Percentiles rank a stretch among this genome's conserved stretches.
phyloP scores from a whole-genome alignment of 352 stramenopile genomes.

The Pythium biforme region DNA sequence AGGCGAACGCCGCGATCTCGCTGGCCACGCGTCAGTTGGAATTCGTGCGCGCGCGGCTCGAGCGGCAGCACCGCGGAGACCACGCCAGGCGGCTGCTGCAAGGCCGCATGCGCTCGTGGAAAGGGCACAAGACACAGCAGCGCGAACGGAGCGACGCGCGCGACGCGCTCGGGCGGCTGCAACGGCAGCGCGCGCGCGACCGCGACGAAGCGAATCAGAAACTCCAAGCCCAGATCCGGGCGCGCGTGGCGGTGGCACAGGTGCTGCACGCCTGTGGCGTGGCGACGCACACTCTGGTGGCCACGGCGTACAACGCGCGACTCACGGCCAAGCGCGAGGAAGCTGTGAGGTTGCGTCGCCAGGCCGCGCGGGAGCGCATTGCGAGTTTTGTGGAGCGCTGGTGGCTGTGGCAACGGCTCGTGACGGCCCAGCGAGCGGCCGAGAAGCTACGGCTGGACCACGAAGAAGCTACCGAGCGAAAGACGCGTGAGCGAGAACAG shows the following conservation, averaged over 20 bases:
- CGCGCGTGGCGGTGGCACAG: background rate
- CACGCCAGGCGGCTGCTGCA: conserved; percentile 8
- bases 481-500: conserved; percentile 7
- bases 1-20: conserved; percentile 10
- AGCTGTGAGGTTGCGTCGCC: conserved; percentile 31
- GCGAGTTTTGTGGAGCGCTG: conserved; percentile 29
- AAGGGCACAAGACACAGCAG: conserved; percentile 5
- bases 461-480: too few species aligned
- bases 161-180: background rate
- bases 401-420: conserved; percentile 24
- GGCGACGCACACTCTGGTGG: too few species aligned
- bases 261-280: too few species aligned
- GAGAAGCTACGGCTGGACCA: too few species aligned
- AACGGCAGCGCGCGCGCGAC: conserved; percentile 6
- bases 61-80: conserved; percentile 8
- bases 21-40: conserved; percentile 2
- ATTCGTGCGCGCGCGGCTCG: background rate
- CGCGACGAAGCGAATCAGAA: background rate
- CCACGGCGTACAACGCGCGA: conserved; percentile 18
- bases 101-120: conserved; percentile 19
- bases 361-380: conserved; percentile 27
- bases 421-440: conserved; percentile 25
- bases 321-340: conserved; percentile 39
- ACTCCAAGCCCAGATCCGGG: background rate
- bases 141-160: conserved; percentile 5